Conservation (phyloP, 2,329 filamentous ascomycete species). For the Colletotrichum phormii region DNA sequence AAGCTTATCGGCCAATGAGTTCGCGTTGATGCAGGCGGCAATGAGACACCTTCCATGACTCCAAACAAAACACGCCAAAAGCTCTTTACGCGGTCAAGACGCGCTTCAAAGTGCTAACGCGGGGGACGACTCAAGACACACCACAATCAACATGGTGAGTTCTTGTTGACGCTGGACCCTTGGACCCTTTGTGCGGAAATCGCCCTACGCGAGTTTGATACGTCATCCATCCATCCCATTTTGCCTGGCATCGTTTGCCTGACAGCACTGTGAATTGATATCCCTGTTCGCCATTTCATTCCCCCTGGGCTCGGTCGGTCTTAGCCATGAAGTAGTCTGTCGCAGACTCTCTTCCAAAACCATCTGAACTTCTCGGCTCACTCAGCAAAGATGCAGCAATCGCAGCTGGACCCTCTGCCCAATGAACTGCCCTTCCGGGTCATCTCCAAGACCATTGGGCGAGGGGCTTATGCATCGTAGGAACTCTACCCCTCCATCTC, state of each 20-base stretch:
- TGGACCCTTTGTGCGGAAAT: slow-evolving; percentile 21
- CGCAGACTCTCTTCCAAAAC: slow-evolving; percentile 11
- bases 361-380: slow-evolving; percentile 25
- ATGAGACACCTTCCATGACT: slow-evolving; percentile 10
- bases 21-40: slow-evolving; percentile 10
- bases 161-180: slow-evolving; percentile 17
- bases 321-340: slow-evolving; percentile 23
- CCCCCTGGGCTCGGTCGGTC: slow-evolving; percentile 7
- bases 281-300: slow-evolving; percentile 29
- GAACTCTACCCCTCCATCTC: slow-evolving; percentile 36
- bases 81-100: slow-evolving; percentile 38
- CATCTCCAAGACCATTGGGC: slow-evolving; percentile 95
- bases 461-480: slow-evolving; percentile 97
- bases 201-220: neutral
- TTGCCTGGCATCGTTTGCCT: slow-evolving; percentile 11
- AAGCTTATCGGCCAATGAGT: slow-evolving; percentile 35
- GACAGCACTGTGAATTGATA: slow-evolving; percentile 26
- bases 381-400: slow-evolving; percentile 69
- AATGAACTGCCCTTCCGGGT: slow-evolving; percentile 90
- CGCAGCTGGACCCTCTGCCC: slow-evolving; percentile 89
- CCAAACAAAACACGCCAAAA: slow-evolving; percentile 29
- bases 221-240: slow-evolving; percentile 14
- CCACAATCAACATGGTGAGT: slow-evolving; percentile 19
- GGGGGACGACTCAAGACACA: slow-evolving; percentile 6
- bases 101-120: slow-evolving; percentile 19